Base-by-base conservation (phyloP, 148 eudicot genomes). In the Fallopia convolvulus region DNA sequence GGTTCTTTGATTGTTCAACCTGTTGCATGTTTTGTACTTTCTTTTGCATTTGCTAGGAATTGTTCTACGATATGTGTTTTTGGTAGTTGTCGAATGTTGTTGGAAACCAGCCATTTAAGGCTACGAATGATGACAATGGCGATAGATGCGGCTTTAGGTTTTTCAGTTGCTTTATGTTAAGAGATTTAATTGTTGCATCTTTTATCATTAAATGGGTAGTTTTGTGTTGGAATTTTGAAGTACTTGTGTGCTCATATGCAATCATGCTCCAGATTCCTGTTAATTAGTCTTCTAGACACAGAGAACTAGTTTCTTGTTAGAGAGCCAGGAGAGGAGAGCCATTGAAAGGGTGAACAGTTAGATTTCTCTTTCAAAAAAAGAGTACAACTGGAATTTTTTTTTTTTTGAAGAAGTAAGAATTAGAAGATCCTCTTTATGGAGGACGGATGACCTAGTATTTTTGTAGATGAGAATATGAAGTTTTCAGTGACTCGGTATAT, bases 91-190 rank as follows among this genome's bases (percentile, higher is more conserved):
- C n/a, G 20, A 65, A 65, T 65, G 71, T 65, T 52, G 71, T 65
- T 65, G 71, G 33, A 33, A 63, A 63, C 13, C 40, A 63, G 40
- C 32, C 63, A 63, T 23, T 17, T 12, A 11, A 1, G 40, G 12
- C 21, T 58, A 58, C 21, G 8, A 32, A 65, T 65, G 71, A 65
- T 30, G 71, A 65, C 71, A 65, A 65, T 65, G 71, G 71, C 71
- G 71, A 65, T 65, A 26, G 6, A 60, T 65, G 42, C 8, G 42
- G 71, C 71, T 65, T 30, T 65, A 65, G 71, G 71, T 13, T 65
- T 33, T n/a, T 12, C 32, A 1, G 71, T 32, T 65, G 40, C 4
- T 20, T 21, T 8, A 5, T 18, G 71, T 65, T 8, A 65, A 65
- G 71, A 65, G 71, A 65, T 65, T 32, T 65, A 65, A n/a, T 1